Evolutionary conservation across 768 basidiomycete species (phyloP).

Genomic region (Cyclocybe cylindracea): DNA sequence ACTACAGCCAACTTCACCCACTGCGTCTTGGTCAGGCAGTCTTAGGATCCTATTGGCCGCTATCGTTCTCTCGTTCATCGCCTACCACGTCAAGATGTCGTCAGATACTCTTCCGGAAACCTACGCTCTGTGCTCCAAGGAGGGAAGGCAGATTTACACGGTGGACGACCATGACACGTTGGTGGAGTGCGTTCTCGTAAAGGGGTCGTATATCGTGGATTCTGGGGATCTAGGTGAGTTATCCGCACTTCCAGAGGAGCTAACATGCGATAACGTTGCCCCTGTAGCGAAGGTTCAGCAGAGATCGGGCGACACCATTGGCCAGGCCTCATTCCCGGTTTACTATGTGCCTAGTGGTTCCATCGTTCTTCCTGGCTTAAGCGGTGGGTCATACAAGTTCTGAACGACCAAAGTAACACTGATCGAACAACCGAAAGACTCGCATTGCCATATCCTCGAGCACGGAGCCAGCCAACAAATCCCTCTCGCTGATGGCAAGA

Average conservation of each 20-base stretch:
- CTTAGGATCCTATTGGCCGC: no score
- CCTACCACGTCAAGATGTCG: background rate
- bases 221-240: constrained; percentile 53
- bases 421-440: constrained; percentile 44
- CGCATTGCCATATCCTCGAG: constrained; percentile 78
- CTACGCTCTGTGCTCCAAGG: constrained; percentile 64
- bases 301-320: constrained; percentile 12
- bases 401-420: background rate
- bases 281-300: constrained; percentile 42
- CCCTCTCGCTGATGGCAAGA: constrained; percentile 60
- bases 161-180: constrained; percentile 53
- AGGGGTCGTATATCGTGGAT: constrained; percentile 48
- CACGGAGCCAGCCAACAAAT: constrained; percentile 70
- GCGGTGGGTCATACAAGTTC: constrained; percentile 44
- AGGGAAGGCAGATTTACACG: constrained; percentile 59
- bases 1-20: no score
- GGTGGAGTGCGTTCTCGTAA: constrained; percentile 67
- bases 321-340: constrained; percentile 21
- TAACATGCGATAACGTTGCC: constrained; percentile 17
- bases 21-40: no score
- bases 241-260: background rate
- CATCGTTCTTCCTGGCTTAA: constrained; percentile 71
- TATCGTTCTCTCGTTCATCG: no score
- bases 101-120: constrained; percentile 9
- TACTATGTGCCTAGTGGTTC: constrained; percentile 56